These are phyloP conservation scores for Panicum miliaceum DNA, from an alignment of 176 grass and related monocot species.

Conservation along the genomic window DNA sequence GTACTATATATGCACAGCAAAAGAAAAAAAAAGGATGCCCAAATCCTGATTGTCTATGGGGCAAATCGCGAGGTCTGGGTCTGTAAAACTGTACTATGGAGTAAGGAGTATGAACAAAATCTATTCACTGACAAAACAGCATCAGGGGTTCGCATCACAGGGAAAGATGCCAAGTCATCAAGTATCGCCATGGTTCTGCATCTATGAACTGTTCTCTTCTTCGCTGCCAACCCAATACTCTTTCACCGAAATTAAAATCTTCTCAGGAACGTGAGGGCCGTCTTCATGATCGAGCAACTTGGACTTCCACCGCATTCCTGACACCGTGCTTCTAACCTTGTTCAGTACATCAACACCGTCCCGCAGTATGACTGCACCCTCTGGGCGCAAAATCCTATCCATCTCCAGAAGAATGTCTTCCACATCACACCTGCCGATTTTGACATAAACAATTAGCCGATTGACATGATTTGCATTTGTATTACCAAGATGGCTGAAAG, in stretches of 20 bases:
- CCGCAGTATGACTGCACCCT: slow-evolving; percentile 77
- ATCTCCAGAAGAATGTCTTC: slow-evolving; percentile 94
- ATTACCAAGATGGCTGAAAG: slow-evolving; percentile 31
- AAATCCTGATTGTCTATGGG: not conserved
- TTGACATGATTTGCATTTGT: not conserved
- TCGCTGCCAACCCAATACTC: slow-evolving; percentile 69
- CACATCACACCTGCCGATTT: slow-evolving; percentile 54
- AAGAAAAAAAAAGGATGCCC: slow-evolving; percentile 5
- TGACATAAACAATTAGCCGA: not conserved
- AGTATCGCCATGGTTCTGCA: slow-evolving; percentile 12
- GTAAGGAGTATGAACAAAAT: slow-evolving; percentile 48
- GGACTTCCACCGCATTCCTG: slow-evolving; percentile 80
- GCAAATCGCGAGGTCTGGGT: slow-evolving; percentile 6
- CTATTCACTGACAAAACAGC: slow-evolving; percentile 37
- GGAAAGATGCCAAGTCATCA: slow-evolving; percentile 1
- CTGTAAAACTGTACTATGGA: slow-evolving; percentile 7
- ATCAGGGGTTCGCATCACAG: not conserved
- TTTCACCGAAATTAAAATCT: slow-evolving; percentile 75
- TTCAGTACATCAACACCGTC: slow-evolving; percentile 74
- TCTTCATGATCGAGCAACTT: slow-evolving; percentile 94
- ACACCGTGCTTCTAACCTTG: slow-evolving; percentile 60
- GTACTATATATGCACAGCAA: slow-evolving; percentile 41
- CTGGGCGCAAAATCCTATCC: slow-evolving; percentile 86
- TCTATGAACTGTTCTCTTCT: slow-evolving; percentile 51
- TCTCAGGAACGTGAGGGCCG: slow-evolving; percentile 68